Evolutionary conservation across 1,139 yeast genomes (phyloP).

Genomic region (Saccharomycopsis hybrid): DNA sequence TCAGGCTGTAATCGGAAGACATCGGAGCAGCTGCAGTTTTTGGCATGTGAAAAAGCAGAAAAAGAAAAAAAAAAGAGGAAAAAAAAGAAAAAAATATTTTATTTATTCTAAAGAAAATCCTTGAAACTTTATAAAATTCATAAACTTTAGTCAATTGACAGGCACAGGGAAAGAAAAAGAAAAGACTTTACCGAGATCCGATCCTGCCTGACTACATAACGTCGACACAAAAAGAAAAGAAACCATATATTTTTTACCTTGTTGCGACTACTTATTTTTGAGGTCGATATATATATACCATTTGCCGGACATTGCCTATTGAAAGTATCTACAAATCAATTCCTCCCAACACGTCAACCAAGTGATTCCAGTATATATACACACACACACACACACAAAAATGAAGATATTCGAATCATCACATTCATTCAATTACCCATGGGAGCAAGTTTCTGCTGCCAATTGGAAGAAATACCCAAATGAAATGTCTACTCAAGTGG

Average conservation of each 20-base stretch:
- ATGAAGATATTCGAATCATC: constrained; percentile 76
- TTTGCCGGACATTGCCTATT: not conserved
- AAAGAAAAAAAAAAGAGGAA: not conserved
- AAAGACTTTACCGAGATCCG: not conserved
- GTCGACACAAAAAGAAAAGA: not conserved
- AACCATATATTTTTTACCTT: not conserved
- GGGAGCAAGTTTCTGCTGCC: constrained; percentile 95
- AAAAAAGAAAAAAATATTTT: not conserved
- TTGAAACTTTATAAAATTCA: not conserved
- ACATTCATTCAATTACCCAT: constrained; percentile 70
- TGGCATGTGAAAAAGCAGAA: not conserved
- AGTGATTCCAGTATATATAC: not conserved
- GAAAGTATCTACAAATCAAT: not conserved
- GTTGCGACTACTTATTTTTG: too few relatives aligned
- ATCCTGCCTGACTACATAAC: not conserved
- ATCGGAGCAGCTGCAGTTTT: not conserved
- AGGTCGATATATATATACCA: not conserved
- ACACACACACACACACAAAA: constrained; percentile 5
- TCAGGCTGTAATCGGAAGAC: not conserved
- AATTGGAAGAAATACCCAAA: constrained; percentile 97
- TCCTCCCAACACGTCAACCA: not conserved
- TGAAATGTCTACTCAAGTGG: constrained; percentile 87
- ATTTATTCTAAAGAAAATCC: too few relatives aligned
- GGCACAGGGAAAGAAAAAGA: too few relatives aligned
- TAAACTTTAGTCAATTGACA: not conserved